phyloP scores from a whole-genome alignment of 2,329 filamentous ascomycete species.

The Monilinia polystroma region DNA sequence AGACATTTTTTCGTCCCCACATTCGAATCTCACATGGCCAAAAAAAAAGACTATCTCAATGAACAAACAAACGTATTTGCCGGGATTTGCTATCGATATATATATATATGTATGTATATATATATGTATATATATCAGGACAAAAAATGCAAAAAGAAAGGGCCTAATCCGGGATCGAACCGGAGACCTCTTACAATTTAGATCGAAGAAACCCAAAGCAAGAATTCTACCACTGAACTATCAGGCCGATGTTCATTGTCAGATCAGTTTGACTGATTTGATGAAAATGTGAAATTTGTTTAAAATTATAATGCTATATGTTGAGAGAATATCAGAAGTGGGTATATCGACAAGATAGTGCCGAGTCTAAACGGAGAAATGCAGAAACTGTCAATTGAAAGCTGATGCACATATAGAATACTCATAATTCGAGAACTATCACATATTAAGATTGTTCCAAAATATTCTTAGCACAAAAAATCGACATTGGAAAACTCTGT shows the following conservation, averaged over 20 bases:
- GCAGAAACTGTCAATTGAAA: background rate
- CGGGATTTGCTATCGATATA: too few relatives aligned
- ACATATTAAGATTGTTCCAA: background rate
- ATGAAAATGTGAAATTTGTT: rapidly evolving
- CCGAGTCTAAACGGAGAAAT: too few relatives aligned
- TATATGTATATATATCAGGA: too few relatives aligned
- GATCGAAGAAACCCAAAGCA: background rate
- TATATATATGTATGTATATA: too few relatives aligned
- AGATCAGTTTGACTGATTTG: background rate
- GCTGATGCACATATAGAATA: background rate
- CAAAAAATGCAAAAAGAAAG: background rate
- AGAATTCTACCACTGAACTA: constrained; percentile 20
- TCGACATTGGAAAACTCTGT: background rate
- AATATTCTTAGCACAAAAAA: background rate
- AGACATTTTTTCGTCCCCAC: too few relatives aligned
- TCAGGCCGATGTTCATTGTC: background rate
- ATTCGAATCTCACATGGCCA: too few relatives aligned
- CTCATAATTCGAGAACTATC: background rate
- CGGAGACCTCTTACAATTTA: constrained; percentile 16
- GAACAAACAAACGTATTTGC: too few relatives aligned
- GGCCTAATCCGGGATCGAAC: constrained; percentile 18
- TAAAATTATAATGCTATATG: background rate
- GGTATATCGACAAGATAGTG: rapidly evolving
- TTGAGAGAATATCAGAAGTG: background rate
- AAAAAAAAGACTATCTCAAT: too few relatives aligned